Evolutionary conservation across 2,329 filamentous ascomycete species (phyloP), one percentile per base, ranked within the genome.

Genomic region (Hymenotorrendiella dingleyae): DNA sequence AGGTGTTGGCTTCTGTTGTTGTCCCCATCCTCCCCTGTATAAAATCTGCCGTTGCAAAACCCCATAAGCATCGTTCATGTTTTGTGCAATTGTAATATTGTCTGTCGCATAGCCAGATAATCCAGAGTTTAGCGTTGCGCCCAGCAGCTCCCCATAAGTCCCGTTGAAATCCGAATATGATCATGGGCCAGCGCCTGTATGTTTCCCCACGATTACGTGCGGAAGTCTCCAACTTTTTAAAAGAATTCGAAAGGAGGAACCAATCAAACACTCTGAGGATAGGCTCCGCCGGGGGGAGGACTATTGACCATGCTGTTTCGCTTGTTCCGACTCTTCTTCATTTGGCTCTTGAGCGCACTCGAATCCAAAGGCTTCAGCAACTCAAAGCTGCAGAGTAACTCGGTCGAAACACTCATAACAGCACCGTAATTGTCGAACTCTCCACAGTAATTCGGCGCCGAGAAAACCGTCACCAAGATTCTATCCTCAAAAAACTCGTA

Each of bases 371-470:
- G 93, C 66, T 98, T 98, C 47, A 98, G 74, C 12, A 98, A 74
- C 67, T 98, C 93, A 61, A 98, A 98, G 62, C 90, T 96, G 69
- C 93, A 98, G 1, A 98, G 78, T 40, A 98, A 69, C 64, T 97
- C 93, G 11, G 79, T 80, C 1, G 89, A 96, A 17, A 98, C 93
- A 2, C 91, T 95, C 93, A 98, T 98, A 54, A 97, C 90, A 11
- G 93, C 93, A 16, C 93, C 93, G 88, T 93, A 97, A 52, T 98
- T 98, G 63, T 98, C 93, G 54, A 98, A 98, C 65, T 98, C 93
- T 54, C 93, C 93, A 58, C 93, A 98, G 61, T 98, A 97, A 86
- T 98, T 98, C 20, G 93, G 93, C 37, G 93, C 93, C 50, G 89
- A 96, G 64, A 98, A 98, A 1, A 98, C 91, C 2, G 93, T 98